Evolutionary conservation across 2,329 filamentous ascomycete species (phyloP), one percentile per base, ranked within the genome.

Genomic region (Aspergillus oerlinghausenensis): DNA sequence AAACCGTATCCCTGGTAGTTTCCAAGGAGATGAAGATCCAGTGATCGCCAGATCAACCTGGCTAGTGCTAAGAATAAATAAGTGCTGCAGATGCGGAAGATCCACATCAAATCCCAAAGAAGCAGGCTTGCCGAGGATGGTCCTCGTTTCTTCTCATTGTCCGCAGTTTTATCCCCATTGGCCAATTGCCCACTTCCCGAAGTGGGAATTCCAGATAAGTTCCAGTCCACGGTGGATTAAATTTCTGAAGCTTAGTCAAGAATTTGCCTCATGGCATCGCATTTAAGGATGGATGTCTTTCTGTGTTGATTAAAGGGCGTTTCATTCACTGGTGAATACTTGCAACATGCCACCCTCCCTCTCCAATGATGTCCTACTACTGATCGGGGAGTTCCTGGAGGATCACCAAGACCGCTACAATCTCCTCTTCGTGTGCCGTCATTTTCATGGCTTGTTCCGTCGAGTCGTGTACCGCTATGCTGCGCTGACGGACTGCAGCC

Each of bases 301-400:
- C 4, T 7, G 10, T 32, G 1, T 32, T 11, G 14, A 7, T 17
- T 35, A 4, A 35, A 35, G 29, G 11, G 9, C 4, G 6, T 7
- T 6, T 35, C 14, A 14, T 17, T 35, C 32, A 17, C 14, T 5
- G 2, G 32, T 6, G 14, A 17, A 17, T 5, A 17, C 4, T 35
- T 14, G 8, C 38, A 61, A 52, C 10, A 69, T 70, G 65, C 59
- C 63, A 8, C 63, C 60, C 40, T 32, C 45, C 19, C 51, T 67
- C 25, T 58, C 71, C 23, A 67, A 67, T 59, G 69, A 71, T 54
- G 61, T 73, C 48, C 60, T 70, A 21, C 57, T 67, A n/a, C 52
- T 69, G 28, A 54, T 70, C 25, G 68, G 67, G 48, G 67, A 70
- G 40, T 62, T 60, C 3, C 47, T 70, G 25, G 60, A 70, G 40